Evolutionary conservation across 2,329 filamentous ascomycete species (phyloP), one percentile per base, ranked within the genome.

Genomic region (Aspergillus pseudotamarii): DNA sequence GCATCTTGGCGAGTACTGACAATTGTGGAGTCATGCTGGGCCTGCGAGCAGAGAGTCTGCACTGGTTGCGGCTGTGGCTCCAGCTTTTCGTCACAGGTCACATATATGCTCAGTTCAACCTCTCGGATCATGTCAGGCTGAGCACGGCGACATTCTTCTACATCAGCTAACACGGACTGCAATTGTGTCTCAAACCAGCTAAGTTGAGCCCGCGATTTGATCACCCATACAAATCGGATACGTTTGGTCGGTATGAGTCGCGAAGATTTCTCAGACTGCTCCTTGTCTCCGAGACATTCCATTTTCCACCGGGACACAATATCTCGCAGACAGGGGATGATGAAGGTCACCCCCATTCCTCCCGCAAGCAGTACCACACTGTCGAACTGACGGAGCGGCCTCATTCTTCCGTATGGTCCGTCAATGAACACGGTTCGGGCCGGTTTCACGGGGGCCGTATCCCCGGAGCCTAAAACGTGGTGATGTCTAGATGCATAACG

Each of bases 341-440:
- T 85, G 68, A 86, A 89, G 0, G 85, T 86, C 28, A 84, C 84
- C 2, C 88, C 88, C 53, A 85, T 88, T 21, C 85, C 85, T 26
- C 86, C 86, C 9, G 87, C 86, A 10, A 89, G 75, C 0, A 90
- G 73, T 0, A 89, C 77, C 2, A 88, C 80, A 60, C 82, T 88
- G 64, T 89, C 87, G 63, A 88, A 89, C 68, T 88, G 86, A 26
- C 81, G 79, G 19, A 89, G 75, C 1, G 83, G 79, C 57, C 85
- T 74, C 6, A 85, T 75, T 28, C 70, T 73, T 34, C 85, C 84
- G 64, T 86, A 87, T 1, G 85, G 83, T 0, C 85, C 85, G 68
- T 86, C 84, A 21, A 88, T 80, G 2, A 83, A 78, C 8, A 85
- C 82, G 0, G 76, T 74, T 66, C 73, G 76, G 19, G 61, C 64